Percentiles rank a stretch among this genome's conserved stretches.
phyloP scores from a whole-genome alignment of 2,329 filamentous ascomycete genomes.

The Claviceps sp. region DNA sequence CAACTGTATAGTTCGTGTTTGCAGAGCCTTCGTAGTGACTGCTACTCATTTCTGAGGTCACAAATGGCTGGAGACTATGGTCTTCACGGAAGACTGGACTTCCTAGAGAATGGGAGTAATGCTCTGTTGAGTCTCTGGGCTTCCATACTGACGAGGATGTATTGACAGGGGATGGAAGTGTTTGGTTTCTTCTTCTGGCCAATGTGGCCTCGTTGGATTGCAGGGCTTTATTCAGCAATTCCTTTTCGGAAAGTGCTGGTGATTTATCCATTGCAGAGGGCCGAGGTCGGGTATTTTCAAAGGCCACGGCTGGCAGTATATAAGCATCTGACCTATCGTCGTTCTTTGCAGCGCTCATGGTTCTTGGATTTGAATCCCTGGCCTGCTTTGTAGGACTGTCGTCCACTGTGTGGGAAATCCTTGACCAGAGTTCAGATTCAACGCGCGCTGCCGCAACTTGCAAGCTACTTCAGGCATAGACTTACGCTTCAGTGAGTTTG shows the following conservation, averaged over 20 bases:
- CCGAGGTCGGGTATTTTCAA: neutral
- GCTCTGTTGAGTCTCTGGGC: constrained; percentile 5
- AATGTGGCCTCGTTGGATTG: neutral
- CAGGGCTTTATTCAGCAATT: neutral
- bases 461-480: neutral
- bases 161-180: constrained; percentile 1
- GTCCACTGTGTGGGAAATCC: constrained; percentile 21
- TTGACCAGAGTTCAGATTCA: constrained; percentile 7
- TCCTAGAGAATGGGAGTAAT: neutral
- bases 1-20: neutral
- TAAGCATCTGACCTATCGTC: constrained; percentile 1
- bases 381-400: constrained; percentile 13
- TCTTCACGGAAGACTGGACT: neutral
- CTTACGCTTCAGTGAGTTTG: constrained; percentile 32
- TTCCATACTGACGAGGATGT: neutral
- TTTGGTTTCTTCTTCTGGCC: constrained; percentile 2
- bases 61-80: neutral
- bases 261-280: neutral
- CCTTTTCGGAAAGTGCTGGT: neutral
- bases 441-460: neutral
- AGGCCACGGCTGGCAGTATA: neutral
- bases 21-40: neutral
- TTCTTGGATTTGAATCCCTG: constrained; percentile 3
- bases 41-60: neutral
- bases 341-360: neutral